phyloP scores from a whole-genome alignment of 192 early-diverging fungal genomes.

The Phlyctochytrium bullatum region DNA sequence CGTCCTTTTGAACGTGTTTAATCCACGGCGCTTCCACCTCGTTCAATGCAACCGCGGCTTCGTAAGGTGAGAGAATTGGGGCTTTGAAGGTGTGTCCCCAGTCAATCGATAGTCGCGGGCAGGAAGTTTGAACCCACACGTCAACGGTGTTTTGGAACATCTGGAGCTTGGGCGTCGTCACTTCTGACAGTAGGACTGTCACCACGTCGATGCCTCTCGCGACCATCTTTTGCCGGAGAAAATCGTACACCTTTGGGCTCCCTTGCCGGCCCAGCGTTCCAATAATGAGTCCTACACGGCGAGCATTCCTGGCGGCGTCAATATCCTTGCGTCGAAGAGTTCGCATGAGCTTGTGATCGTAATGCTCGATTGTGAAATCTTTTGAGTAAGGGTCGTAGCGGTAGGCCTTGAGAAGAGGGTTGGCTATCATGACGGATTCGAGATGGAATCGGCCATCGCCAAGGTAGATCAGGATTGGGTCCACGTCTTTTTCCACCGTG shows the following conservation, averaged over 20 bases:
- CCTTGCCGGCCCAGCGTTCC: constrained; percentile 97
- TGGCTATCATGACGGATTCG: constrained; percentile 98
- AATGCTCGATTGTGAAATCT: constrained; percentile 86
- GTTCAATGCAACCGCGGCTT: constrained; percentile 85
- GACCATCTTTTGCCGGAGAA: constrained; percentile 1
- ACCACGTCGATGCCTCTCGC: constrained; percentile 6
- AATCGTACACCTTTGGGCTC: constrained; percentile 70
- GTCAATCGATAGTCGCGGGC: constrained; percentile 95
- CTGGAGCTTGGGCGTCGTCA: constrained; percentile 89
- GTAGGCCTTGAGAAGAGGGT: constrained; percentile 85
- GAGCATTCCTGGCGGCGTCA: constrained; percentile 61
- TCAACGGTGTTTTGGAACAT: constrained; percentile 70
- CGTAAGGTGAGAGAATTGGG: constrained; percentile 92
- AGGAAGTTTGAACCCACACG: constrained; percentile 93
- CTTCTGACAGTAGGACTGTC: constrained; percentile 86
- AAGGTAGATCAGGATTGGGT: constrained; percentile 36
- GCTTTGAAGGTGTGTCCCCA: constrained; percentile 96
- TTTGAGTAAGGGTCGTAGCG: constrained; percentile 95
- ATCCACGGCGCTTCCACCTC: constrained; percentile 70
- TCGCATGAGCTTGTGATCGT: constrained; percentile 93
- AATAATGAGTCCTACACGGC: constrained; percentile 85
- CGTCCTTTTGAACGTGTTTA: not conserved
- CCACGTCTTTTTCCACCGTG: not conserved
- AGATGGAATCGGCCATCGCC: constrained; percentile 98
- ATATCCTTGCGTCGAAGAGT: constrained; percentile 84